Base-by-base conservation (phyloP, 2,329 filamentous ascomycete species). In the Gaeumannomyces sp. region DNA sequence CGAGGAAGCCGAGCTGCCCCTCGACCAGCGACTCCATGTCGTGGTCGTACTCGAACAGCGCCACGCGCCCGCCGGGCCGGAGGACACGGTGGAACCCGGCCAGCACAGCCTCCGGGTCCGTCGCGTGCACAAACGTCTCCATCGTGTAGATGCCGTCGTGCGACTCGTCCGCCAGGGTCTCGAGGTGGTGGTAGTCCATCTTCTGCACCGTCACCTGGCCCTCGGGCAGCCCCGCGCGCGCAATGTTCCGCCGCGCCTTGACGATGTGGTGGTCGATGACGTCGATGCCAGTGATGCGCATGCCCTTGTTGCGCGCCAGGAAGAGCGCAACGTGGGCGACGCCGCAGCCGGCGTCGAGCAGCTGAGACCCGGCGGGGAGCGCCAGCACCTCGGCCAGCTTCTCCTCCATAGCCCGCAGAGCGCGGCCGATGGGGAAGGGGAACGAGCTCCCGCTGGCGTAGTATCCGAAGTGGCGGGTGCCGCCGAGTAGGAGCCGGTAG, bases 81-180 rank as follows among this genome's bases (percentile, higher is more conserved):
- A n/a, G 73, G 0, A 83, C 67, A 19, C 81, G 78, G 69, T 75
- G 77, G 72, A 85, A 84, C 25, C 79, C 78, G 7, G 67, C 68
- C 1, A 83, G 72, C 1, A 79, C 82, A 8, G 70, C 71, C 57
- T 75, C 67, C 0, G 80, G 78, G 56, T 84, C 76, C 1, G 78
- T 81, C 1, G 82, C 81, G 68, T 85, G 82, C 0, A 84, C 82
- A 60, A 85, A 78, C 0, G 82, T 83, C 71, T 85, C 81, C 78
- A 85, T 82, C 0, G 82, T 85, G 70, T 85, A 85, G 33, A 81
- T 72, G 4, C 82, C 83, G 64, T 85, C 81, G 58, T 81, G 77
- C 0, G 75, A 78, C 4, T 68, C 71, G 31, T 73, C 68, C 0
- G 68, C 64, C 28, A 84, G 72, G 6, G 67, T 66, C 2, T 80